These are phyloP conservation scores for Oenanthe javanica DNA, from an alignment of 140 eudicot genomes.

Conservation along the genomic window DNA sequence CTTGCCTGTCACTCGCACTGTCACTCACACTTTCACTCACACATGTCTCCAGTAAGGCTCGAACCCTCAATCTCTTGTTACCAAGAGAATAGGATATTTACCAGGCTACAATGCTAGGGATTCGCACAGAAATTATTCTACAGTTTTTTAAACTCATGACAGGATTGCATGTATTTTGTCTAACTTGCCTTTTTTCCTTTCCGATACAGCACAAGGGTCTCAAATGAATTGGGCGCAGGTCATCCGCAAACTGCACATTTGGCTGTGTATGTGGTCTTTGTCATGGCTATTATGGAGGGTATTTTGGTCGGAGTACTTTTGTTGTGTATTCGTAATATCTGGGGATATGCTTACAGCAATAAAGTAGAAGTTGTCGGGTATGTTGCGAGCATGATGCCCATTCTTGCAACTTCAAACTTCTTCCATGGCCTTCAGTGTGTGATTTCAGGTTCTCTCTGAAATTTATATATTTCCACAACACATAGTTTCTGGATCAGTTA, in stretches of 20 bases:
- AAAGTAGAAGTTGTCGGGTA: constrained; percentile 62
- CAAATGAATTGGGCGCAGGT: constrained; percentile 91
- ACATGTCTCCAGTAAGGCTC: background rate
- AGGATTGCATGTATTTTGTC: background rate
- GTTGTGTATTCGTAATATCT: constrained; percentile 41
- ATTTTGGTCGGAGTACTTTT: constrained; percentile 40
- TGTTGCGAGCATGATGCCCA: constrained; percentile 63
- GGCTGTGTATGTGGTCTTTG: constrained; percentile 50
- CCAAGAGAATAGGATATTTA: background rate
- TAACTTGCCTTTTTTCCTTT: background rate
- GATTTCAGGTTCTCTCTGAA: constrained; percentile 47
- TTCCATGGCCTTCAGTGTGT: constrained; percentile 67
- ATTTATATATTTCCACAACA: background rate
- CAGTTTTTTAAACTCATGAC: background rate
- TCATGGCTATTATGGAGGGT: constrained; percentile 41
- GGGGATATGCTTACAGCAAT: constrained; percentile 69
- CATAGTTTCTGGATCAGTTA: background rate
- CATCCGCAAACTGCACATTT: constrained; percentile 54
- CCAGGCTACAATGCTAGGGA: background rate
- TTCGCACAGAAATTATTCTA: background rate
- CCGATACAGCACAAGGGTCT: constrained; percentile 53
- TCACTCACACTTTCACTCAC: too few relatives aligned
- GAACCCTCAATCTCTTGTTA: background rate
- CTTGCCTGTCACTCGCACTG: background rate
- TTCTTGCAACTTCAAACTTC: constrained; percentile 63